These are phyloP conservation scores for Pythium insidiosum DNA, from an alignment of 352 stramenopile genomes.

Conservation along the genomic window DNA sequence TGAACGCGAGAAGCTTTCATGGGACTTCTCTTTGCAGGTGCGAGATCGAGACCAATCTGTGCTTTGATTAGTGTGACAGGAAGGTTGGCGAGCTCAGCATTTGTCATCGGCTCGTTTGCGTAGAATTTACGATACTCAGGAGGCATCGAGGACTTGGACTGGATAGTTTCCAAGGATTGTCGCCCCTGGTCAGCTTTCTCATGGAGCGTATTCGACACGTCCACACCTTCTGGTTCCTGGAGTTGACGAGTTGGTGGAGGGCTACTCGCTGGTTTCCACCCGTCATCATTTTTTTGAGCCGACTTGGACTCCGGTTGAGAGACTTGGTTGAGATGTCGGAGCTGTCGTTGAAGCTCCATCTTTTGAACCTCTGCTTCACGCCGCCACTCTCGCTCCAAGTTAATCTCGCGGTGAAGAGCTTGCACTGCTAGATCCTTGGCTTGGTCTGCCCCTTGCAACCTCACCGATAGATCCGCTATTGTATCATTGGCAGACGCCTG, in stretches of 20 bases:
- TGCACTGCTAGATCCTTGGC: constrained; percentile 33
- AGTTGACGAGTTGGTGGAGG: no score
- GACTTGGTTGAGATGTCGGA: constrained; percentile 30
- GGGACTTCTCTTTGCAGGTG: not conserved
- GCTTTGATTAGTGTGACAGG: constrained; percentile 67
- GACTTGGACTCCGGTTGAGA: no score
- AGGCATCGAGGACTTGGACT: not conserved
- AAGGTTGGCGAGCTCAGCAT: constrained; percentile 54
- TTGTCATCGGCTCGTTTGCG: constrained; percentile 51
- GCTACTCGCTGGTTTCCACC: no score
- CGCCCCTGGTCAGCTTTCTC: not conserved
- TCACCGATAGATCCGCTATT: constrained; percentile 38
- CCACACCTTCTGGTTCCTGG: no score
- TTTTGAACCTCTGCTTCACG: constrained; percentile 53
- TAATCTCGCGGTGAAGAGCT: constrained; percentile 37
- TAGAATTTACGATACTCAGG: constrained; percentile 57
- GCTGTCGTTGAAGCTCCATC: constrained; percentile 38
- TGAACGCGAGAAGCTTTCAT: constrained; percentile 16
- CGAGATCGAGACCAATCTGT: constrained; percentile 58
- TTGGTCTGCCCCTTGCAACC: constrained; percentile 42
- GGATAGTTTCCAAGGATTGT: no score
- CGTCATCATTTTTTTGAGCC: no score
- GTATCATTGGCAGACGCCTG: constrained; percentile 56
- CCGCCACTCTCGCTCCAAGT: constrained; percentile 47
- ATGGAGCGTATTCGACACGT: no score